Conservation (phyloP, 768 basidiomycete species). For the Mycena latifolia region DNA sequence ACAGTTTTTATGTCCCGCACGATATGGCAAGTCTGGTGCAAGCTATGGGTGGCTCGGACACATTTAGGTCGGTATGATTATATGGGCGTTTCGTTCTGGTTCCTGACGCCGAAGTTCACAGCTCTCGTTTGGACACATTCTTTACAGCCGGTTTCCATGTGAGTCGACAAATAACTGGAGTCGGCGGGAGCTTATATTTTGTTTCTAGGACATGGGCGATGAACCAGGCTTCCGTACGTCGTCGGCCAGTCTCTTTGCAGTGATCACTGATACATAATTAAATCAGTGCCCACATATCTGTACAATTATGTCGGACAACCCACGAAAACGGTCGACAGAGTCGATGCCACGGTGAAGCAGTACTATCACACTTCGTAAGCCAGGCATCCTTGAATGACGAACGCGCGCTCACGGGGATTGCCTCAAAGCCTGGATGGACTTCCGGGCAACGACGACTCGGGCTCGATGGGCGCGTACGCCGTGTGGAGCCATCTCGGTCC, state of each 20-base stretch:
- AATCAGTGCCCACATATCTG: conserved; percentile 34
- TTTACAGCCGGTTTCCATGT: conserved; percentile 31
- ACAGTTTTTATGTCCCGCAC: conserved; percentile 33
- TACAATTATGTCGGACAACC: conserved; percentile 37
- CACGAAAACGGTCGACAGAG: conserved; percentile 33
- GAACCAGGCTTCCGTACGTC: conserved; percentile 33
- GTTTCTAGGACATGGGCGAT: conserved; percentile 32
- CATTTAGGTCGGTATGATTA: conserved; percentile 20
- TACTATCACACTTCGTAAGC: conserved; percentile 30
- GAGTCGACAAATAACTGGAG: not conserved
- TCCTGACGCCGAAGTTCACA: conserved; percentile 4
- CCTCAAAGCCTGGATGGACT: conserved; percentile 22
- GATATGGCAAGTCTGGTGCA: conserved; percentile 31
- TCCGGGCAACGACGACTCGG: conserved; percentile 32
- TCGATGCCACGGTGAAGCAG: conserved; percentile 17
- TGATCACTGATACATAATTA: not conserved
- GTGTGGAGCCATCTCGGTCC: conserved; percentile 35
- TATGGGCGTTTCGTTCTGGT: not conserved
- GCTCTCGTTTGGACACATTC: conserved; percentile 33
- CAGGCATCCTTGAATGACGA: not conserved
- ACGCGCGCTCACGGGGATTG: not conserved
- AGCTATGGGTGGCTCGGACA: conserved; percentile 25
- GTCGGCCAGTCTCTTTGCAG: not conserved
- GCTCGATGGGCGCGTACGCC: conserved; percentile 33
- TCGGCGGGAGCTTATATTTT: not conserved